These are phyloP conservation scores for Magnolia sinica DNA, from an alignment of 164 flowering plant genomes.

Conservation along the genomic window DNA sequence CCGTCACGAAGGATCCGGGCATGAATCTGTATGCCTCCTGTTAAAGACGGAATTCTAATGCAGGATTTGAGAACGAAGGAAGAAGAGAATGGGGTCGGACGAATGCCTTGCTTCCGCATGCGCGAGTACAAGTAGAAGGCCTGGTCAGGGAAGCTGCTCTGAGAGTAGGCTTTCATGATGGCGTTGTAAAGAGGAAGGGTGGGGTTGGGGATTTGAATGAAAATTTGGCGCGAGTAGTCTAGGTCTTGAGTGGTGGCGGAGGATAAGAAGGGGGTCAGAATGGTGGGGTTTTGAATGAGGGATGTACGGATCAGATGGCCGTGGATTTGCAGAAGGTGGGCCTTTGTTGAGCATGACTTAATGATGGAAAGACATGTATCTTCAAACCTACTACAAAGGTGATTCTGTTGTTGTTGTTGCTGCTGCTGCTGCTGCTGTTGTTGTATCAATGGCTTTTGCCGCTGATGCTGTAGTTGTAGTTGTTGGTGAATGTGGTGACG, in stretches of 20 bases:
- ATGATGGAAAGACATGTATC: conserved; percentile 10
- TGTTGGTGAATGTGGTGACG: background rate
- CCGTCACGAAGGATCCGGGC: conserved; percentile 52
- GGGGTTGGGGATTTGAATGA: conserved; percentile 38
- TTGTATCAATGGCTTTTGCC: background rate
- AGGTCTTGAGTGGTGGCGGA: conserved; percentile 21
- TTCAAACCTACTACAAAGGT: background rate
- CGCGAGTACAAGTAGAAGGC: conserved; percentile 42
- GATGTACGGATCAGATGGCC: conserved; percentile 47
- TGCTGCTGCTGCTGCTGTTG: background rate
- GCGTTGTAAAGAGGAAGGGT: conserved; percentile 37
- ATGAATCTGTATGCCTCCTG: conserved; percentile 55
- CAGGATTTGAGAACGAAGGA: conserved; percentile 54
- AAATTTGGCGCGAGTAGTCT: conserved; percentile 36
- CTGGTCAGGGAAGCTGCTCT: conserved; percentile 31
- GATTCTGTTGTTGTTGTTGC: background rate
- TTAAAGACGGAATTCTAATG: conserved; percentile 21
- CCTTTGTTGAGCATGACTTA: conserved; percentile 34
- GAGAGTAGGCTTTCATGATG: conserved; percentile 53
- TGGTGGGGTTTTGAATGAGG: conserved; percentile 30
- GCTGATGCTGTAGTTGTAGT: background rate
- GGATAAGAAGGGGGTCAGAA: conserved; percentile 42
- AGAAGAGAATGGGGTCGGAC: conserved; percentile 39
- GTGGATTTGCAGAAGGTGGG: conserved; percentile 65
- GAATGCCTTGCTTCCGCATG: conserved; percentile 40